These are phyloP conservation scores for Penicillium canescens DNA, from an alignment of 495 filamentous ascomycete genomes.

Conservation along the genomic window DNA sequence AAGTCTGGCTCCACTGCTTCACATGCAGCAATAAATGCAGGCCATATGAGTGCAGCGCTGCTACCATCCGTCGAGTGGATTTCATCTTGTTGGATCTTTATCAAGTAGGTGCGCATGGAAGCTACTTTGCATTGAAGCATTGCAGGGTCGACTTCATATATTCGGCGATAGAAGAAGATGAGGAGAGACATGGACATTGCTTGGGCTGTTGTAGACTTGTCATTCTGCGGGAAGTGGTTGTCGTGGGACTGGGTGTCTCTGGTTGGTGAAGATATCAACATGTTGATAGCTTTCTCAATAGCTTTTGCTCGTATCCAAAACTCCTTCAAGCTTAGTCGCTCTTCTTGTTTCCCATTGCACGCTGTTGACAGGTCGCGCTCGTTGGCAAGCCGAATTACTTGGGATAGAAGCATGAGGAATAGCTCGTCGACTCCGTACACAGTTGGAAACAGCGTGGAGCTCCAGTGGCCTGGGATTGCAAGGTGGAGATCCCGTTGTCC, in stretches of 20 bases:
- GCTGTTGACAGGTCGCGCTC: slow-evolving; percentile 21
- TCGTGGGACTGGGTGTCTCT: not conserved
- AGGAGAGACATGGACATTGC: slow-evolving; percentile 22
- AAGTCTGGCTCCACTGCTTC: slow-evolving; percentile 12
- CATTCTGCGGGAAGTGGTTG: not conserved
- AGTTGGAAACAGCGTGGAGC: slow-evolving; percentile 18
- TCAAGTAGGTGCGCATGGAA: slow-evolving; percentile 6
- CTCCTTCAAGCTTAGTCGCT: slow-evolving; percentile 8
- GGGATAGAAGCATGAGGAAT: slow-evolving; percentile 25
- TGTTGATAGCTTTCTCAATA: slow-evolving; percentile 17
- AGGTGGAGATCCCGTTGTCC: slow-evolving; percentile 25
- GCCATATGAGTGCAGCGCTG: slow-evolving; percentile 23
- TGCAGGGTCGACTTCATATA: slow-evolving; percentile 21
- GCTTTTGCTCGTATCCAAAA: slow-evolving; percentile 23
- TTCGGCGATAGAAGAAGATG: slow-evolving; percentile 22
- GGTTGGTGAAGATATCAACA: not conserved
- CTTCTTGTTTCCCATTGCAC: not conserved
- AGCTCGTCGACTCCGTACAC: slow-evolving; percentile 23
- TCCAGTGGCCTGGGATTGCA: slow-evolving; percentile 23
- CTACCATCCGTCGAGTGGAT: not conserved
- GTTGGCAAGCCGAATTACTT: slow-evolving; percentile 24
- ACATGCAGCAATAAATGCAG: slow-evolving; percentile 24
- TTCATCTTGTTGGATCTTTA: slow-evolving; percentile 8
- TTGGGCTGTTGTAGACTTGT: slow-evolving; percentile 4
- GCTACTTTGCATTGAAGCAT: slow-evolving; percentile 18